These are phyloP conservation scores for Ceratobasidium theobromae DNA, from an alignment of 1,284 basidiomycete genomes.

Conservation along the genomic window DNA sequence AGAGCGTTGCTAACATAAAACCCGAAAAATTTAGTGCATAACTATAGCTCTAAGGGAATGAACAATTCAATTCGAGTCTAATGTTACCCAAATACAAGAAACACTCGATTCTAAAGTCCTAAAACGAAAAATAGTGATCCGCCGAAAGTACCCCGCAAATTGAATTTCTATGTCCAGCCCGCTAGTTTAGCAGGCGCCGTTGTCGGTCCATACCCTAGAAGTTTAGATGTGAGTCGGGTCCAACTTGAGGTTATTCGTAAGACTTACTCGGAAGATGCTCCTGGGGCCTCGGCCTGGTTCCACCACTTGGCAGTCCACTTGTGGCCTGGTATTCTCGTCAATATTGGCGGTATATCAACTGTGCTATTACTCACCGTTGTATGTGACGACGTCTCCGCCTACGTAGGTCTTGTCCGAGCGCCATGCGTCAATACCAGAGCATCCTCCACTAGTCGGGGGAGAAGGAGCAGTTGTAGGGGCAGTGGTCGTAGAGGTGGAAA, in stretches of 20 bases:
- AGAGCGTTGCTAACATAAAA: too few species aligned
- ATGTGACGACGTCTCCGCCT: slow-evolving; percentile 34
- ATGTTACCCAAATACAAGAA: too few species aligned
- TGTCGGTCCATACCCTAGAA: slow-evolving; percentile 33
- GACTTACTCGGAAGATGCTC: slow-evolving; percentile 15
- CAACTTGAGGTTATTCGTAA: neutral
- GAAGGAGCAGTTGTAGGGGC: neutral
- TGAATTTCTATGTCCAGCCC: too few species aligned
- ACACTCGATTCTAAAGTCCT: too few species aligned
- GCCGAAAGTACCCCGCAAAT: too few species aligned
- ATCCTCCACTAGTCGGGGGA: slow-evolving; percentile 1
- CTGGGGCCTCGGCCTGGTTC: slow-evolving; percentile 37
- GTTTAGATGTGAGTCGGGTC: neutral
- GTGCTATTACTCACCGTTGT: slow-evolving; percentile 15
- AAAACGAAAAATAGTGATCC: too few species aligned
- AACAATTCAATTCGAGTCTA: too few species aligned
- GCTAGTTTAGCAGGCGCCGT: slow-evolving; percentile 35
- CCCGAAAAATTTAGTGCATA: too few species aligned
- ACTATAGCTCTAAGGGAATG: too few species aligned
- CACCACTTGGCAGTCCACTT: slow-evolving; percentile 36
- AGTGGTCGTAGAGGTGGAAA: neutral
- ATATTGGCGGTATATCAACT: too few species aligned
- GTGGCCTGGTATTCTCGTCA: neutral
- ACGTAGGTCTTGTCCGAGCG: slow-evolving; percentile 30
- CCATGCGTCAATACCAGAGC: slow-evolving; percentile 33